Percentiles rank a stretch among this genome's conserved stretches.
Conservation (phyloP, 805 yeast genomes). For the Yamadazyma philogaea region DNA sequence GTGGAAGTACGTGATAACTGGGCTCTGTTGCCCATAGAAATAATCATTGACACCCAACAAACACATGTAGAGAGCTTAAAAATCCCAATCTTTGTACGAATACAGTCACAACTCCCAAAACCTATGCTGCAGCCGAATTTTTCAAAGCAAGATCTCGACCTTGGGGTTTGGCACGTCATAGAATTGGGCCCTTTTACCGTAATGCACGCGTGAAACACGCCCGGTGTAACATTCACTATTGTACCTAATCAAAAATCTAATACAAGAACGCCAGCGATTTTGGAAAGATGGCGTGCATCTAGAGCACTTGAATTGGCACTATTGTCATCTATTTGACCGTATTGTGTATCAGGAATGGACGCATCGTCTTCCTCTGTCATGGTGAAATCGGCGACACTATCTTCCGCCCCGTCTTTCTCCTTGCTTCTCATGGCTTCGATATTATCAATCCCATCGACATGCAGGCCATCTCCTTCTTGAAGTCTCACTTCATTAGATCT, state of each 20-base stretch:
- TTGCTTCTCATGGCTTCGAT: conserved; percentile 15
- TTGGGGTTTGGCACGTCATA: conserved; percentile 27
- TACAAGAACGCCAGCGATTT: conserved; percentile 54
- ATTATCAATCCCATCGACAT: conserved; percentile 36
- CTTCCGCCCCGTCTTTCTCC: conserved; percentile 16
- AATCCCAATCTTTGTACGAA: conserved; percentile 30
- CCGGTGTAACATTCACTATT: background rate
- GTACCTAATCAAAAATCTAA: conserved; percentile 45
- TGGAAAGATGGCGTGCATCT: conserved; percentile 54
- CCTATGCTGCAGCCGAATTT: conserved; percentile 15
- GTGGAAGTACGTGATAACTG: conserved; percentile 30
- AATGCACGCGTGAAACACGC: background rate
- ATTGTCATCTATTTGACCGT: background rate
- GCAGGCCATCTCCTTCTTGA: conserved; percentile 20
- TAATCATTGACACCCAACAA: conserved; percentile 7
- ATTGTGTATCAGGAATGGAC: conserved; percentile 10
- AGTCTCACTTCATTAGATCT: conserved; percentile 54
- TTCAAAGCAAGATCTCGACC: conserved; percentile 17
- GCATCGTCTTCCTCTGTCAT: conserved; percentile 16
- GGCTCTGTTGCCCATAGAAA: conserved; percentile 31
- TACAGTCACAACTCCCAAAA: conserved; percentile 25
- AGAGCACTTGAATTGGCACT: conserved; percentile 28
- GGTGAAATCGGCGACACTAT: conserved; percentile 16
- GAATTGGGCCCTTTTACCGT: conserved; percentile 6
- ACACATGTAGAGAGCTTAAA: conserved; percentile 12